Evolutionary conservation across 176 grass and related monocot genomes (phyloP).

Genomic region (Musa itinerans): DNA sequence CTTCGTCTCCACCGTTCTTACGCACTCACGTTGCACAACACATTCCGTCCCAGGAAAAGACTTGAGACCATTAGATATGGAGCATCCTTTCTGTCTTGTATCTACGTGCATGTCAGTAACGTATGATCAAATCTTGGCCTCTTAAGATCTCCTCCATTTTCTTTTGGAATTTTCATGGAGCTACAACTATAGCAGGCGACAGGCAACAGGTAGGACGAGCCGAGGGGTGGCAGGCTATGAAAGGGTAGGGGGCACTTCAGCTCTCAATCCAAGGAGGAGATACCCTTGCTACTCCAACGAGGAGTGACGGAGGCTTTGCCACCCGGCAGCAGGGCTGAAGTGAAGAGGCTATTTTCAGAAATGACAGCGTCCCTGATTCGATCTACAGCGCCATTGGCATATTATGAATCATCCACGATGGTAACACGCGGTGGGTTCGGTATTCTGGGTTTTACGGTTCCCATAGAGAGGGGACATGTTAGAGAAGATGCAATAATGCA

Average conservation of each 20-base stretch:
- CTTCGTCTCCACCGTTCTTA: not conserved
- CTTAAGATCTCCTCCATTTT: too few species aligned
- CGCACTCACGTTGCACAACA: too few species aligned
- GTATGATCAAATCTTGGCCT: too few species aligned
- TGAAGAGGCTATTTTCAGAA: not conserved
- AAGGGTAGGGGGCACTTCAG: not conserved
- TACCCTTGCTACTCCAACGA: not conserved
- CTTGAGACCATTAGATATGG: too few species aligned
- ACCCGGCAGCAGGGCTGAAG: not conserved
- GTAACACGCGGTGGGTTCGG: not conserved
- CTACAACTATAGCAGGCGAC: too few species aligned
- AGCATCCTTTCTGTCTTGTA: too few species aligned
- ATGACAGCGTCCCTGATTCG: not conserved
- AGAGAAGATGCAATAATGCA: not conserved
- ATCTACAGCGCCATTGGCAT: not conserved
- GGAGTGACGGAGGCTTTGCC: too few species aligned
- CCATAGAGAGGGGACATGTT: not conserved
- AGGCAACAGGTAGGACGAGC: too few species aligned
- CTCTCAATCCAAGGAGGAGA: not conserved
- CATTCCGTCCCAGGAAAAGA: too few species aligned
- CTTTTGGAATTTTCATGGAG: too few species aligned
- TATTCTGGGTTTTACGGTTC: not conserved
- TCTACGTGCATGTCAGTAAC: too few species aligned
- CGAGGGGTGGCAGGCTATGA: too few species aligned
- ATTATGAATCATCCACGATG: not conserved